Base-by-base conservation (phyloP, 257 asterid genomes). In the Nicotiana knightiana region DNA sequence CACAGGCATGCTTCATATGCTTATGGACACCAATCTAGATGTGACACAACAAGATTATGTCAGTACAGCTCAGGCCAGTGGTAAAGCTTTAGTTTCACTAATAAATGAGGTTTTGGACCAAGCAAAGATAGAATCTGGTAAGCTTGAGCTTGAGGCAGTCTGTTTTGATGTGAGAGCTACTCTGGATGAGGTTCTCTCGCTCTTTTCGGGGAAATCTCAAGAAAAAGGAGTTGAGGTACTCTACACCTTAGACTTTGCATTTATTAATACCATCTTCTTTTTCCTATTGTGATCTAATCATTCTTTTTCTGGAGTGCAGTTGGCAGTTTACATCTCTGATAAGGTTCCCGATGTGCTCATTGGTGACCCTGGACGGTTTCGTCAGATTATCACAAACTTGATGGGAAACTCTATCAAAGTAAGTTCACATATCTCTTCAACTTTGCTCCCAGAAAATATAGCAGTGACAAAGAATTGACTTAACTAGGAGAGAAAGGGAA, bases 41-140 rank as follows among this genome's bases (percentile, higher is more conserved):
- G 99, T 92, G 86, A 93, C 99, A 33, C 99, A 96, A 84, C 93
- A 91, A 87, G 99, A 96, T 85, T 96, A 93, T 81, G 98, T 96
- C 35, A 87, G 94, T 88, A 94, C 97, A 58, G 99, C 99, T 43
- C 93, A 97, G 85, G 99, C 94, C 85, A 96, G 99, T 85, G 99
- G 99, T 65, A 94, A 91, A 90, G 98, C 99, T 82, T 85, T 96
- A 85, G 98, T 96, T 81, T 93, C 99, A n/a, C 97, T 96, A 82
- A 93, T 96, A 82, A 96, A 96, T 67, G 98, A 94, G 85, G 98
- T 96, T 79, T 85, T 96, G 87, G 99, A 96, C 92, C 97, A 82
- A 85, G 98, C 99, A 11, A 96, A 96, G 91, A 96, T 96, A n/a
- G 99, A 96, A 83, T 93, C 98, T 30, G 99, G 99, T 54, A 96